phyloP scores from a whole-genome alignment of 2,329 filamentous ascomycete genomes.

The Camptophora hylomeconis region DNA sequence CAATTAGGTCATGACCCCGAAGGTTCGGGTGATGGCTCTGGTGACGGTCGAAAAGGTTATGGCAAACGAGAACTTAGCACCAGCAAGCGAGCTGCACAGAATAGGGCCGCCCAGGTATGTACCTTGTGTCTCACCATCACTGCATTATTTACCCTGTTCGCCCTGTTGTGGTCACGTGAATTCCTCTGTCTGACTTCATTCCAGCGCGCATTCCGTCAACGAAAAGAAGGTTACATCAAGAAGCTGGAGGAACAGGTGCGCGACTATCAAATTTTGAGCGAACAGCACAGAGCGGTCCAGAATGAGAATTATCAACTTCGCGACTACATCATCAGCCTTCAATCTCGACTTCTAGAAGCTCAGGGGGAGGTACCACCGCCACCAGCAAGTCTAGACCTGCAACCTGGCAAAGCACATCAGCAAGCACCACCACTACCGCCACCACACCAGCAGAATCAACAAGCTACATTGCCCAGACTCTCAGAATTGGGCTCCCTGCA shows the following conservation, averaged over 20 bases:
- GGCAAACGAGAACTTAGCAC: conserved; percentile 82
- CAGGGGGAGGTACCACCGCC: conserved; percentile 61
- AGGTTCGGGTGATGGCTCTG: no score
- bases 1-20: conserved; percentile 30
- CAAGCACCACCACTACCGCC: no score
- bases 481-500: conserved; percentile 12
- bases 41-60: conserved; percentile 55
- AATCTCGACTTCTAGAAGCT: conserved; percentile 71
- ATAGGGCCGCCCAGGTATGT: conserved; percentile 86
- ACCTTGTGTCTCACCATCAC: no score
- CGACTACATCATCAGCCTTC: conserved; percentile 84
- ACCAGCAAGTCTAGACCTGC: conserved; percentile 18
- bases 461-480: conserved; percentile 12
- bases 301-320: conserved; percentile 80
- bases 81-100: conserved; percentile 92
- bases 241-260: conserved; percentile 90
- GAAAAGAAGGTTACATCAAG: conserved; percentile 97
- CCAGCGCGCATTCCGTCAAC: conserved; percentile 89
- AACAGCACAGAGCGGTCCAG: conserved; percentile 67
- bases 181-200: conserved; percentile 10
- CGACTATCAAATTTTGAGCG: conserved; percentile 62
- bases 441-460: no score
- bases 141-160: no score
- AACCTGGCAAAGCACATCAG: conserved; percentile 14
- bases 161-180: background rate